Conservation (phyloP, 192 early-diverging fungal genomes). For the Mortierella claussenii region DNA sequence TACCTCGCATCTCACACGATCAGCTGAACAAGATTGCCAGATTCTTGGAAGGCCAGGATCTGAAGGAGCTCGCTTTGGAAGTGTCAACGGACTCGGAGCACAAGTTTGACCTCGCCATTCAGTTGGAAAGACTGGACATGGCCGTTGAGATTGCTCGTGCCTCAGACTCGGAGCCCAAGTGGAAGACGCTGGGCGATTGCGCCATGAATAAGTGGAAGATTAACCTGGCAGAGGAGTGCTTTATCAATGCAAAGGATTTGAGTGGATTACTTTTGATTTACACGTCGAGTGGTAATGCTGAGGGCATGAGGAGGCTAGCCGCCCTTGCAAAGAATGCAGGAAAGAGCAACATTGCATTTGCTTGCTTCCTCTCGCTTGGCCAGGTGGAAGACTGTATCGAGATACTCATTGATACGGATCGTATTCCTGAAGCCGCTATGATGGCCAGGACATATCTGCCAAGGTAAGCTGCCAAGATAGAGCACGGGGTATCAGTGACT, state of each 20-base stretch:
- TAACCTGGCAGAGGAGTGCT: conserved; percentile 89
- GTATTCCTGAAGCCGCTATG: conserved; percentile 97
- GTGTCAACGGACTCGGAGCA: conserved; percentile 96
- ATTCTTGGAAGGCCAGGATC: conserved; percentile 94
- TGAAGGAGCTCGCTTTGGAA: conserved; percentile 92
- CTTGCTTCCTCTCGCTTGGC: conserved; percentile 81
- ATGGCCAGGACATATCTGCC: conserved; percentile 93
- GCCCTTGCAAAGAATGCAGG: conserved; percentile 72
- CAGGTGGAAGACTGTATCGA: conserved; percentile 86
- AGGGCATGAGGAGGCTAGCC: conserved; percentile 82
- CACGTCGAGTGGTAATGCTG: conserved; percentile 86
- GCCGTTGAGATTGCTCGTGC: conserved; percentile 91
- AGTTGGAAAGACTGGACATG: conserved; percentile 83
- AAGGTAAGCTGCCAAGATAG: conserved; percentile 28
- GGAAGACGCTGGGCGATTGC: conserved; percentile 93
- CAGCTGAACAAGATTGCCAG: conserved; percentile 93
- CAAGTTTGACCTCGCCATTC: conserved; percentile 94
- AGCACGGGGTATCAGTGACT: not conserved
- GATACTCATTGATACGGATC: conserved; percentile 85
- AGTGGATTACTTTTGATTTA: conserved; percentile 92
- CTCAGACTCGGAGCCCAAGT: conserved; percentile 88
- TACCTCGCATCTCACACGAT: conserved; percentile 88
- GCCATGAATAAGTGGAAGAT: conserved; percentile 93
- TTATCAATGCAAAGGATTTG: conserved; percentile 88
- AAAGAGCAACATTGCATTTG: conserved; percentile 94